Base-by-base conservation (phyloP, 805 yeast genomes). In the Kuraishia cidri region DNA sequence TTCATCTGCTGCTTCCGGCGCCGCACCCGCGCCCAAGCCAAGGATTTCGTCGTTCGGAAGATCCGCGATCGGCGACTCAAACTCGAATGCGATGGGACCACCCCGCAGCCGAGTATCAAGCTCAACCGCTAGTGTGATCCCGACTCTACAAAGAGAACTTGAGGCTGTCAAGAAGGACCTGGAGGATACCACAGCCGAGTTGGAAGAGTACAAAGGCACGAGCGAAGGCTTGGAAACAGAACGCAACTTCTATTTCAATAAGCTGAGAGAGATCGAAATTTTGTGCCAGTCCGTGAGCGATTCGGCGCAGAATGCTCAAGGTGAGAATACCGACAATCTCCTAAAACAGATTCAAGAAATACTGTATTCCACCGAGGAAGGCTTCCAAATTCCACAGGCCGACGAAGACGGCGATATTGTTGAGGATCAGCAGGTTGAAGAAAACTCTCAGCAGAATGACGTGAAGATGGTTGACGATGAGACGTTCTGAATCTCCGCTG, bases 221-320 rank as follows among this genome's bases (percentile, higher is more conserved):
- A 69, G 79, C 14, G 82, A 77, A 31, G 72, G 78, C 10, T 60
- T 85, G 31, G 84, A 79, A 46, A 72, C 82, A 1, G 97, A 92
- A 52, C 73, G 97, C 40, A 82, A 84, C 53, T 86, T 90, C 48
- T 92, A 92, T 54, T 90, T 84, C 58, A 78, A 81, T 47, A 92
- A 90, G 57, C 62, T 92, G 33, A 69, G 95, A 41, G 94, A 84
- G 37, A 83, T 92, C 35, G 98, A 92, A 55, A 74, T 85, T 18
- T 58, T 88, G 30, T 71, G 80, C 17, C 86, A 81, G 47, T 70
- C 78, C 16, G 65, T 76, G 8, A 68, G 64, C 32, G 80, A 75
- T 33, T 51, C 71, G 30, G 59, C 69, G 19, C 64, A 57, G 30
- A 58, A 60, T n/a, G 53, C 52, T 7, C 57, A 62, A 26, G 54